phyloP scores from a whole-genome alignment of 2,329 filamentous ascomycete genomes.

The Pseudogymnoascus sp. region DNA sequence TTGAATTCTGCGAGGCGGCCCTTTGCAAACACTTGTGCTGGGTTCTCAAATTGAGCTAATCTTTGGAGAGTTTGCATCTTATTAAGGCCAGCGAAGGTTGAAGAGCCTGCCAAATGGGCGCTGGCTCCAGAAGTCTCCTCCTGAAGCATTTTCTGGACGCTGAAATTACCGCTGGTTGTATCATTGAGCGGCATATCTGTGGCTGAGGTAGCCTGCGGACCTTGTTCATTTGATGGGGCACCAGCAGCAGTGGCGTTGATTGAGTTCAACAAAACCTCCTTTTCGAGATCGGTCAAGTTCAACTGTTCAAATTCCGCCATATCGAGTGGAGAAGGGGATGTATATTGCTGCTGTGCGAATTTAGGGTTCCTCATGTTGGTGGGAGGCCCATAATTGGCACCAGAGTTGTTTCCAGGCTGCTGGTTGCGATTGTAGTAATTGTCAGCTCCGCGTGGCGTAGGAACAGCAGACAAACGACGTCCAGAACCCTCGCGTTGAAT shows the following conservation, averaged over 20 bases:
- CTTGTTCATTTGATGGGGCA: neutral
- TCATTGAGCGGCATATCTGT: neutral
- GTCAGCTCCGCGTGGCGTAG: neutral
- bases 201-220: neutral
- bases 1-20: constrained; percentile 22
- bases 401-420: neutral
- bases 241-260: neutral
- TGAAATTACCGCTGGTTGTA: neutral
- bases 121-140: neutral
- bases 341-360: neutral
- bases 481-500: constrained; percentile 28
- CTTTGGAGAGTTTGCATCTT: constrained; percentile 28
- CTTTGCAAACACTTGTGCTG: constrained; percentile 19
- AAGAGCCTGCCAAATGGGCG: neutral
- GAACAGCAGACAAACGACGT: constrained; percentile 13
- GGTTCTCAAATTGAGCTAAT: constrained; percentile 25
- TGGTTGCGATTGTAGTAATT: constrained; percentile 4
- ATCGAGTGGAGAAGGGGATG: constrained; percentile 15
- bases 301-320: neutral
- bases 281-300: constrained; percentile 2
- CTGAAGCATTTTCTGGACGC: neutral
- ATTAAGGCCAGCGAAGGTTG: constrained; percentile 18
- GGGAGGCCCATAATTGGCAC: neutral
- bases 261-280: constrained; percentile 6
- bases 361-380: neutral